phyloP scores from a whole-genome alignment of 495 filamentous ascomycete genomes.

The Penicillium canescens region DNA sequence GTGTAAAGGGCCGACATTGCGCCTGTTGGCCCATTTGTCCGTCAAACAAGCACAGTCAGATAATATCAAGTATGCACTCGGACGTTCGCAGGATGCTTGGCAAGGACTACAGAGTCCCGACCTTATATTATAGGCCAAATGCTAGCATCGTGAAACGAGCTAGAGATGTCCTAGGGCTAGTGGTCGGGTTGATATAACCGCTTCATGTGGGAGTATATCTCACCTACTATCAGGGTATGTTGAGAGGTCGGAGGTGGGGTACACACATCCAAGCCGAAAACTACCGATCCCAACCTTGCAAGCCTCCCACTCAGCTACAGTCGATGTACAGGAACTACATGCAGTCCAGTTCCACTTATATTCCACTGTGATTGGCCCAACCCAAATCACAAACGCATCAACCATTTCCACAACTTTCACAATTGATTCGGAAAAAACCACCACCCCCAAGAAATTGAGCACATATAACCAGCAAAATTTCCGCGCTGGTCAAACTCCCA shows the following conservation, averaged over 20 bases:
- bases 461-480: neutral
- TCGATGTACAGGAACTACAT: neutral
- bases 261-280: too few species aligned
- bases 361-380: conserved; percentile 11
- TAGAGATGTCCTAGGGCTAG: too few species aligned
- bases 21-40: neutral
- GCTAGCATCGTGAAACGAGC: too few species aligned
- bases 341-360: neutral
- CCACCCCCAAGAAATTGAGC: neutral
- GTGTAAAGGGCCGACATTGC: neutral
- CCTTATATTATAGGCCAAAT: neutral
- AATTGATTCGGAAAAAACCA: neutral
- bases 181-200: too few species aligned
- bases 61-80: conserved; percentile 1
- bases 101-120: neutral
- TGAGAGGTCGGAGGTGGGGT: too few species aligned
- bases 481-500: neutral
- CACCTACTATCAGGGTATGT: too few species aligned
- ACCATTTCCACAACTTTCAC: conserved; percentile 13
- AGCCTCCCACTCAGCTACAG: too few species aligned
- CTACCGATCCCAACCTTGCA: too few species aligned
- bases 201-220: too few species aligned
- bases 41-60: neutral
- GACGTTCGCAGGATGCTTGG: conserved; percentile 5
- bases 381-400: conserved; percentile 12